A percentile compares a stretch with the other conserved stretches of the same genome.
Conservation (phyloP, 2,329 filamentous ascomycete genomes). For the Beauveria brongniartii region DNA sequence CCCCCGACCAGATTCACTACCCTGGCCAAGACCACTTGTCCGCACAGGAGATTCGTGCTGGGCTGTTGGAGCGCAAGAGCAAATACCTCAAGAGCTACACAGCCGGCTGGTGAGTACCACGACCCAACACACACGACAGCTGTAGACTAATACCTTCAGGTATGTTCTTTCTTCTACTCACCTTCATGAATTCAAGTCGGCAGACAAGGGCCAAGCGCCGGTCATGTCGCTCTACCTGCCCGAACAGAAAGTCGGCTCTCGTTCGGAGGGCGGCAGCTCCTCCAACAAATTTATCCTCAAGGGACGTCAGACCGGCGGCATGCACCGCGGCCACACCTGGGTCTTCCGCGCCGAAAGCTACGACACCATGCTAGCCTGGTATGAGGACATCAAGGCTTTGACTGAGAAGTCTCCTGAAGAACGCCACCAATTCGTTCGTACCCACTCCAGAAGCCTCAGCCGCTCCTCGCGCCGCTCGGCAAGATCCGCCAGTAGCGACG, state of each 20-base stretch:
- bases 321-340: constrained; percentile 77
- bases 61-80: constrained; percentile 92
- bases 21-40: constrained; percentile 82
- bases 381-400: constrained; percentile 81
- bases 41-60: constrained; percentile 75
- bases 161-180: constrained; percentile 95
- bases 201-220: constrained; percentile 81
- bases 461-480: constrained; percentile 52
- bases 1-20: constrained; percentile 77
- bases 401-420: constrained; percentile 86
- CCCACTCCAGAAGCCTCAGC: constrained; percentile 71
- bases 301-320: constrained; percentile 82
- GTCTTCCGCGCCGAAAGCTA: constrained; percentile 65
- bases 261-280: constrained; percentile 71
- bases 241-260: constrained; percentile 91
- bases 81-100: constrained; percentile 98
- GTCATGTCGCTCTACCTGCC: constrained; percentile 94
- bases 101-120: constrained; percentile 67
- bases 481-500: constrained; percentile 67
- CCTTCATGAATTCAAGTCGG: constrained; percentile 98
- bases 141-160: constrained; percentile 39
- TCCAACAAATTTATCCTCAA: constrained; percentile 99
- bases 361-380: constrained; percentile 97
- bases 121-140: background rate
- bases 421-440: constrained; percentile 76